phyloP scores from a whole-genome alignment of 495 filamentous ascomycete species.

The Podospora didyma region DNA sequence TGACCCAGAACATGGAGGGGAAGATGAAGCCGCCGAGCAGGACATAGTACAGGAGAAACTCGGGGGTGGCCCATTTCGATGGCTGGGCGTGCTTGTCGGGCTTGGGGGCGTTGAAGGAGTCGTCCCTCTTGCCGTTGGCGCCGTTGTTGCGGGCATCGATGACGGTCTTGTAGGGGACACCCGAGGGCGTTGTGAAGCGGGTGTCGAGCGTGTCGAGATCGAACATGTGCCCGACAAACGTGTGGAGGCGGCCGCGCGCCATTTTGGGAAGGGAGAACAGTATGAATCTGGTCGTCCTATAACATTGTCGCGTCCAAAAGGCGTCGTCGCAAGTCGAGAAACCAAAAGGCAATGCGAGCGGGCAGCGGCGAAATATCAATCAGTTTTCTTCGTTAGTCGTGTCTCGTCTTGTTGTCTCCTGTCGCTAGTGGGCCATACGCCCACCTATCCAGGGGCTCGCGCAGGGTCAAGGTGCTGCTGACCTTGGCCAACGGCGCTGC shows the following conservation, averaged over 20 bases:
- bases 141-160: not conserved
- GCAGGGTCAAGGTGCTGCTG: no score
- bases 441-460: no score
- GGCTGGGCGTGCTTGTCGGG: constrained; percentile 23
- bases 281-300: not conserved
- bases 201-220: constrained; percentile 91
- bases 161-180: constrained; percentile 54
- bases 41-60: constrained; percentile 81
- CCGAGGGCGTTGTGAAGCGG: constrained; percentile 73
- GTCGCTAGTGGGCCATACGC: no score
- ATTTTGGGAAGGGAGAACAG: not conserved
- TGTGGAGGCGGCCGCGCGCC: not conserved
- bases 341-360: no score
- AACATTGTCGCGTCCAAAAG: not conserved
- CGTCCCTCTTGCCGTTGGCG: not conserved
- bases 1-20: constrained; percentile 87
- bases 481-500: no score
- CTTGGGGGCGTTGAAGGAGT: constrained; percentile 22
- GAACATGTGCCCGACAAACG: constrained; percentile 44
- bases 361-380: no score
- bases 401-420: no score
- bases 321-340: no score
- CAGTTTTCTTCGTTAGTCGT: no score
- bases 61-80: constrained; percentile 76
- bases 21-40: constrained; percentile 63